Evolutionary conservation across 1,284 basidiomycete species (phyloP), one percentile per base, ranked within the genome.

Genomic region (Ceratorhiza oryzae-sativae): DNA sequence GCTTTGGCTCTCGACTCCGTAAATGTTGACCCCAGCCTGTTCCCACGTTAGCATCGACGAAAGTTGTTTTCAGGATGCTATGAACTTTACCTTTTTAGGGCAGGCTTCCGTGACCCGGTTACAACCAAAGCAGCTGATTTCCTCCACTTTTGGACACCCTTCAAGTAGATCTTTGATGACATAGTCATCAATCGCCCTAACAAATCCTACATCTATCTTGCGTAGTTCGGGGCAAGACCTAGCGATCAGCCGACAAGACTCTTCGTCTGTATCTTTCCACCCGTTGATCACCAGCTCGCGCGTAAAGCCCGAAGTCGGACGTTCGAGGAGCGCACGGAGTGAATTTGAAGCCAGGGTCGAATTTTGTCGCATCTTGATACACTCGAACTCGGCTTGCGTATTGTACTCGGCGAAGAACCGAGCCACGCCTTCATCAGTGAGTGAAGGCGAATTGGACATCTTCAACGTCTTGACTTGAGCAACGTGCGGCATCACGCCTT

Each of bases 181-280:
- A 77, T 90, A 94, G 79, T 99, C 92, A 75, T 96, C 91, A 36
- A 94, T 85, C 42, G 87, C 85, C 49, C 97, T 83, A 75, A 95
- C 96, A 86, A 94, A 99, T 0, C 95, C 91, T 5, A 97, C 79
- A 77, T 99, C 93, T 41, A 98, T 77, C 77, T 82, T 84, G 74
- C 80, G 82, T 75, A 98, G 77, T 27, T 84, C 80, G 3, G 77
- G 79, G 20, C 86, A 86, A 0, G 77, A 76, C 42, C 80, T 79
- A 0, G 84, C 86, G 36, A 97, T 84, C 46, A 76, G 76, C 56
- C 79, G 81, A 45, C 97, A 80, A 0, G 86, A 84, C 10, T 86
- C 86, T 39, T 86, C 83, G 0, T 85, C 84, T 0, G 89, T 83
- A 0, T 84, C 83, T 77, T 86, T 90, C 91, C 88, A 93, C 42